Conservation (phyloP, 768 basidiomycete species). For the Gelatoporia subvermispora region DNA sequence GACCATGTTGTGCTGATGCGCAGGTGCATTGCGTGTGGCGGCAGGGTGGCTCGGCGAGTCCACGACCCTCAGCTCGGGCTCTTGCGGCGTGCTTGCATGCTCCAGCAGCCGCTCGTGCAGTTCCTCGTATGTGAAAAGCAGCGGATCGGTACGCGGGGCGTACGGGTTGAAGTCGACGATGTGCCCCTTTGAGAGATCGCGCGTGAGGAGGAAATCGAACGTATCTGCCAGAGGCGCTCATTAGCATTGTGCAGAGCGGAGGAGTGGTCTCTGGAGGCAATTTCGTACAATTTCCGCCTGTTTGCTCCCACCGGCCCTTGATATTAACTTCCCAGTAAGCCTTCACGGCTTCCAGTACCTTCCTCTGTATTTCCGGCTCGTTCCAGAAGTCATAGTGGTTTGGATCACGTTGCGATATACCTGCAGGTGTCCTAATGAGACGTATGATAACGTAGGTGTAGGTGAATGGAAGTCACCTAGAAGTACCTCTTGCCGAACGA, state of each 20-base stretch:
- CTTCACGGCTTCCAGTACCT: slow-evolving; percentile 47
- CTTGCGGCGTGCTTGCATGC: slow-evolving; percentile 10
- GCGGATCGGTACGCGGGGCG: slow-evolving; percentile 77
- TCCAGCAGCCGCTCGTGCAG: slow-evolving; percentile 40
- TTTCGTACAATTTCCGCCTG: slow-evolving; percentile 69
- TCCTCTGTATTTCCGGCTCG: slow-evolving; percentile 46
- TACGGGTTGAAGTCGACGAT: slow-evolving; percentile 93
- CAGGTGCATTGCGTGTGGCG: slow-evolving; percentile 62
- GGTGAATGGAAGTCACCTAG: slow-evolving; percentile 53
- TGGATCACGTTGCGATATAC: slow-evolving; percentile 80
- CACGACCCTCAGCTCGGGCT: slow-evolving; percentile 55
- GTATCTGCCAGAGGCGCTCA: slow-evolving; percentile 44
- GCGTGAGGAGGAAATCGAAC: slow-evolving; percentile 84
- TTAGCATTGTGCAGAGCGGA: not conserved
- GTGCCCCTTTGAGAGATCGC: slow-evolving; percentile 70
- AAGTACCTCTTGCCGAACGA: slow-evolving; percentile 67
- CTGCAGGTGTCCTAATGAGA: slow-evolving; percentile 31
- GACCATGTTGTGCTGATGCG: slow-evolving; percentile 83
- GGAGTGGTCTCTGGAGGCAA: too few species aligned
- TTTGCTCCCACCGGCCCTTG: slow-evolving; percentile 47
- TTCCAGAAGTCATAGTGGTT: slow-evolving; percentile 88
- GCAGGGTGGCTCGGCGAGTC: slow-evolving; percentile 72
- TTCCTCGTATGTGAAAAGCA: slow-evolving; percentile 82
- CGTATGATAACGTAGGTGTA: not conserved
- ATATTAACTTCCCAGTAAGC: slow-evolving; percentile 70